phyloP scores from a whole-genome alignment of 1,284 basidiomycete genomes.

The Chalciporus sp. region DNA sequence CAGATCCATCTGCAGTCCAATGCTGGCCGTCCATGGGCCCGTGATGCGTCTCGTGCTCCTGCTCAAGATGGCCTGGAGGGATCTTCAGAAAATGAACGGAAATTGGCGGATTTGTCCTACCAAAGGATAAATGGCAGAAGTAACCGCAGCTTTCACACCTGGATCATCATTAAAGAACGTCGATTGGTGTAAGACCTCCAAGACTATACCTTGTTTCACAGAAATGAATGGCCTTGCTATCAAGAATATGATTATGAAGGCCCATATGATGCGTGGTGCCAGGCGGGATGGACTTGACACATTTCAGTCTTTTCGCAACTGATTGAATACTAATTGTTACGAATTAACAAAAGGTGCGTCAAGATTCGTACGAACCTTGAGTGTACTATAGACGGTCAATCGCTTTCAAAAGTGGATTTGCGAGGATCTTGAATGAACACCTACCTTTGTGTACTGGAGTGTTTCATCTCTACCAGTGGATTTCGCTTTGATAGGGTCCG shows the following conservation, averaged over 20 bases:
- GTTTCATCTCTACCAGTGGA: constrained; percentile 50
- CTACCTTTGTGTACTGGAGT: constrained; percentile 53
- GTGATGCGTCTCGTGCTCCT: constrained; percentile 63
- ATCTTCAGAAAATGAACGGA: background rate
- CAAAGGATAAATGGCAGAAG: constrained; percentile 57
- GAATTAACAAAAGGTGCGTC: background rate
- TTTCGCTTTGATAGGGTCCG: constrained; percentile 58
- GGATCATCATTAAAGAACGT: background rate
- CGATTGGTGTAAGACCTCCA: background rate
- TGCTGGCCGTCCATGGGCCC: constrained; percentile 61
- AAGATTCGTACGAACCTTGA: constrained; percentile 24
- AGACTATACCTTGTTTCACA: constrained; percentile 48
- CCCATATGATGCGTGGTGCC: constrained; percentile 47
- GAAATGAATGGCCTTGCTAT: constrained; percentile 46
- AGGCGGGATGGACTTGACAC: constrained; percentile 47
- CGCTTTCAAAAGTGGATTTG: background rate
- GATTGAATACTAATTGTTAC: background rate
- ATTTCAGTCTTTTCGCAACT: constrained; percentile 53
- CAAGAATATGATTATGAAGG: constrained; percentile 49
- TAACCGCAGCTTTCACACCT: constrained; percentile 61
- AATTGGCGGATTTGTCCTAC: constrained; percentile 32
- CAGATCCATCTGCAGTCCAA: constrained; percentile 57
- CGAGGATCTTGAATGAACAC: background rate
- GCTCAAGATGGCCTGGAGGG: constrained; percentile 55
- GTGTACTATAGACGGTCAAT: constrained; percentile 21